Conservation (phyloP, 352 stramenopile species). For the Globisporangium parvum region DNA sequence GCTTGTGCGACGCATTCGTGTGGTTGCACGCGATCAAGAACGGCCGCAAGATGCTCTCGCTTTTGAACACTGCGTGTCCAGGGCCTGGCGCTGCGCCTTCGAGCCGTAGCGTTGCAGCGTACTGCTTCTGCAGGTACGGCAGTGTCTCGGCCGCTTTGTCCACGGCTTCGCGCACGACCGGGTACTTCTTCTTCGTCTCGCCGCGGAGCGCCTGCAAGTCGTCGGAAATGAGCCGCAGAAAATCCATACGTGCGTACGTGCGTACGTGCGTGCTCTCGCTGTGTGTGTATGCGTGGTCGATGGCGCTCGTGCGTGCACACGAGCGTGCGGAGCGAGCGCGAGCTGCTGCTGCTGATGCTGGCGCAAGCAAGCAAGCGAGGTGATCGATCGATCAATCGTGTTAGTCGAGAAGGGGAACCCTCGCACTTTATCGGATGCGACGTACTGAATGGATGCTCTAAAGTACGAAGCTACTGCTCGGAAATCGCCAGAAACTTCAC, state of each 20-base stretch:
- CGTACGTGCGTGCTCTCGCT: not conserved
- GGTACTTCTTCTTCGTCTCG: slow-evolving; percentile 88
- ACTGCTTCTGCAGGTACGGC: slow-evolving; percentile 92
- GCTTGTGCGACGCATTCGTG: slow-evolving; percentile 91
- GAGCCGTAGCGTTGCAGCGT: slow-evolving; percentile 80
- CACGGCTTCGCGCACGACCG: slow-evolving; percentile 94
- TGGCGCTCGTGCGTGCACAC: not conserved
- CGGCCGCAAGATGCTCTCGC: slow-evolving; percentile 92
- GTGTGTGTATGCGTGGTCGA: not conserved
- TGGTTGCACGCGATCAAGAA: slow-evolving; percentile 98
- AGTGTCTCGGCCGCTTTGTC: slow-evolving; percentile 94
- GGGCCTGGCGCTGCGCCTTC: slow-evolving; percentile 73
- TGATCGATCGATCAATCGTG: too few species aligned
- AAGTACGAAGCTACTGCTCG: too few species aligned
- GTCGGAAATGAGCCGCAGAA: slow-evolving; percentile 84
- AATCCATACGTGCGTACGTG: slow-evolving; percentile 69
- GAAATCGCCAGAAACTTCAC: too few species aligned
- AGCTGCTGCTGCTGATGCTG: too few species aligned
- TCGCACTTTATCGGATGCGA: too few species aligned
- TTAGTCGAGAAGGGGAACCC: too few species aligned
- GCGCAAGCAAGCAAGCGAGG: too few species aligned
- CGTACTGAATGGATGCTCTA: too few species aligned
- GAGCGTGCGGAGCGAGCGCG: not conserved
- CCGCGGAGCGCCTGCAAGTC: slow-evolving; percentile 81
- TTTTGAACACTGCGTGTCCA: slow-evolving; percentile 90